A percentile compares a stretch with the other conserved stretches of the same genome.
Conservation (phyloP, 2,329 filamentous ascomycete genomes). For the Pyrenophora teres region DNA sequence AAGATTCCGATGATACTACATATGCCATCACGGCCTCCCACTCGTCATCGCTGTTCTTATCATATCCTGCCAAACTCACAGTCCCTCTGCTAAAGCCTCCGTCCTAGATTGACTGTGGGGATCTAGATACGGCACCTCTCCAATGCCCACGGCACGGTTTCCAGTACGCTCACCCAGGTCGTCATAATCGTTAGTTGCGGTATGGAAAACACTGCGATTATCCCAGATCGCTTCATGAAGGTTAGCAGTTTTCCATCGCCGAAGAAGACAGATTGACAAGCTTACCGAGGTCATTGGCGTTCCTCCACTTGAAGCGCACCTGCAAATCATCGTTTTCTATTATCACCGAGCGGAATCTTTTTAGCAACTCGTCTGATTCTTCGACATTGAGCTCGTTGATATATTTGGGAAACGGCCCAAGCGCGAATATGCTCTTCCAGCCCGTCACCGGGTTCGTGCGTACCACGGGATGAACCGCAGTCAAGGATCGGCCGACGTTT, state of each 20-base stretch:
- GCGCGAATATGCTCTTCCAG: constrained; percentile 42
- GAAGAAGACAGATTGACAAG: background rate
- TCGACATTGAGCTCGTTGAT: constrained; percentile 47
- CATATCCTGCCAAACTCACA: too few relatives aligned
- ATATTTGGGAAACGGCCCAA: constrained; percentile 31
- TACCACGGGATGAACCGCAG: constrained; percentile 35
- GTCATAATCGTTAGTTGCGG: constrained; percentile 26
- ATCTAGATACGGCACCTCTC: constrained; percentile 49
- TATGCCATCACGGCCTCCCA: too few relatives aligned
- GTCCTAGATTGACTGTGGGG: constrained; percentile 24
- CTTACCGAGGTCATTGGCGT: constrained; percentile 22
- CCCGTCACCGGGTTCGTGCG: constrained; percentile 42
- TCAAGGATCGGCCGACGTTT: constrained; percentile 29
- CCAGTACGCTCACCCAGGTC: constrained; percentile 20
- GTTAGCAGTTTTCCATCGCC: background rate
- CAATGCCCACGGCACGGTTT: constrained; percentile 46
- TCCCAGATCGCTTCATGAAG: constrained; percentile 48
- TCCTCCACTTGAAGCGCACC: constrained; percentile 48
- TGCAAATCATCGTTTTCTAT: constrained; percentile 50
- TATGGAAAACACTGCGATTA: constrained; percentile 38
- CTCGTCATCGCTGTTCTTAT: too few relatives aligned
- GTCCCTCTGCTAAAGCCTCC: too few relatives aligned
- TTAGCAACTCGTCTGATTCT: constrained; percentile 29
- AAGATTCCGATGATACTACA: too few relatives aligned
- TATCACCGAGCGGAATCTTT: constrained; percentile 13